phyloP scores from a whole-genome alignment of 371 early-diverging fungal species.

The Mortierella sp. region DNA sequence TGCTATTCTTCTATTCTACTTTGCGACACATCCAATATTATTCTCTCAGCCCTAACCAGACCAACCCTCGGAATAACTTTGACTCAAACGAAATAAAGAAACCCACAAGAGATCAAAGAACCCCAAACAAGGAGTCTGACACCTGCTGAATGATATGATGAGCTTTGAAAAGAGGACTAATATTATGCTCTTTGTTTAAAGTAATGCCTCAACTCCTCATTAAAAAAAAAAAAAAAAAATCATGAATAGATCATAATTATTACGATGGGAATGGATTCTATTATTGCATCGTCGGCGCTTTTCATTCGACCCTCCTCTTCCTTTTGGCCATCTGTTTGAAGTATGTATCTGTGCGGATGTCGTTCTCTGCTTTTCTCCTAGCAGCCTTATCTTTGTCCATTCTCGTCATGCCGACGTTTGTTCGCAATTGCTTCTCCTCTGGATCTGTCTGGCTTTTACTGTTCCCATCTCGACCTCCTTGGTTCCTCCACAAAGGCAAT shows the following conservation, averaged over 20 bases:
- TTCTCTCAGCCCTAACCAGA: too few relatives aligned
- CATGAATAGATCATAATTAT: not conserved
- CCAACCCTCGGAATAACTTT: too few relatives aligned
- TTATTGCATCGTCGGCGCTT: not conserved
- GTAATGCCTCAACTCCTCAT: not conserved
- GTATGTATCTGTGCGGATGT: too few relatives aligned
- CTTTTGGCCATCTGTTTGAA: slow-evolving; percentile 1
- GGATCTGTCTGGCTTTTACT: not conserved
- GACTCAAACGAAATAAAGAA: not conserved
- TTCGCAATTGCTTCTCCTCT: not conserved
- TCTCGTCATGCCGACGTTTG: not conserved
- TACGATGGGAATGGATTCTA: too few relatives aligned
- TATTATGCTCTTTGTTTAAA: too few relatives aligned
- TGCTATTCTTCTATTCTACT: not conserved
- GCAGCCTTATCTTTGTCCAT: not conserved
- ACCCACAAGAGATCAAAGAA: not conserved
- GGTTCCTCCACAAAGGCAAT: not conserved
- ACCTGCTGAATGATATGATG: too few relatives aligned
- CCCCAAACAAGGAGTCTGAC: too few relatives aligned
- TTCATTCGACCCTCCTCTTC: not conserved
- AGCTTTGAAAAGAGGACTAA: too few relatives aligned
- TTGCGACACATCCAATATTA: not conserved
- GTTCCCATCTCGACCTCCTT: not conserved
- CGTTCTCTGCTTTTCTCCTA: too few relatives aligned
- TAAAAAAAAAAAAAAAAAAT: not conserved